phyloP scores from a whole-genome alignment of 2,329 filamentous ascomycete species.

The Gyromitra esculenta region DNA sequence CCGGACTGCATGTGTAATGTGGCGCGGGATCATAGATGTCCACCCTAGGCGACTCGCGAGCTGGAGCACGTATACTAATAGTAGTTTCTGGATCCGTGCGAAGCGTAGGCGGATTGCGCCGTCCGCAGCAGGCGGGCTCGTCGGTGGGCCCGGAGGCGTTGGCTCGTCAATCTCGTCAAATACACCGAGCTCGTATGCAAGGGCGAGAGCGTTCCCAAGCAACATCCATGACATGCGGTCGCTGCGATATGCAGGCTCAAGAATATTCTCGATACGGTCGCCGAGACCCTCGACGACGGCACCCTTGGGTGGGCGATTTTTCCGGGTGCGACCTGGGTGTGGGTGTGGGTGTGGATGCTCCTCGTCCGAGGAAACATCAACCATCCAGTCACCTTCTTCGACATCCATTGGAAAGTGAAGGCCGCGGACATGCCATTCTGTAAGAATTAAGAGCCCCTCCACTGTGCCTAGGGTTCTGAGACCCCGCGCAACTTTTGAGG shows the following conservation, averaged over 20 bases:
- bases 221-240: constrained; percentile 99
- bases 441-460: constrained; percentile 91
- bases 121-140: constrained; percentile 73
- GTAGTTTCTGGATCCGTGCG: constrained; percentile 81
- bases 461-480: constrained; percentile 91
- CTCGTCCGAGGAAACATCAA: constrained; percentile 76
- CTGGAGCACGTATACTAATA: constrained; percentile 91
- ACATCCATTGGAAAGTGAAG: constrained; percentile 86
- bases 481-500: constrained; percentile 74
- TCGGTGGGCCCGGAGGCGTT: constrained; percentile 61
- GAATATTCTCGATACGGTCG: constrained; percentile 89
- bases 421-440: constrained; percentile 95
- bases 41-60: constrained; percentile 91
- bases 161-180: constrained; percentile 88
- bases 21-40: constrained; percentile 84
- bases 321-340: constrained; percentile 60
- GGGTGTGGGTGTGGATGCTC: constrained; percentile 60
- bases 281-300: constrained; percentile 66
- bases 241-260: constrained; percentile 71
- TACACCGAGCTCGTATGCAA: constrained; percentile 93
- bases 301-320: constrained; percentile 61
- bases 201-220: constrained; percentile 85
- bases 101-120: constrained; percentile 80
- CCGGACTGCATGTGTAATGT: constrained; percentile 54
- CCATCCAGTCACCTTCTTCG: constrained; percentile 72